These are phyloP conservation scores for Aspergillus taichungensis DNA, from an alignment of 495 filamentous ascomycete species.

Conservation along the genomic window DNA sequence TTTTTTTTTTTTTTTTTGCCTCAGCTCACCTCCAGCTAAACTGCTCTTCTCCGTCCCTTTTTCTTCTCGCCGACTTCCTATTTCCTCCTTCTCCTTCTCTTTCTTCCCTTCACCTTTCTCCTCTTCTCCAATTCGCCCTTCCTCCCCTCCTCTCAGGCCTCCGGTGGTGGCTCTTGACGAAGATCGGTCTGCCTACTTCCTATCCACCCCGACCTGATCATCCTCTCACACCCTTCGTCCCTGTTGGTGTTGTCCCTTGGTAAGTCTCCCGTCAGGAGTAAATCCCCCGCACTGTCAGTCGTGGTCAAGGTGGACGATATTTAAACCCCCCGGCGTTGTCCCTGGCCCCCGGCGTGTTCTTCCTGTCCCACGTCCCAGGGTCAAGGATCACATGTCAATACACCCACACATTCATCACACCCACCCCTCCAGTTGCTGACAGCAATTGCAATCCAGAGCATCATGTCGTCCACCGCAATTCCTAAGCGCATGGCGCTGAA, in stretches of 20 bases:
- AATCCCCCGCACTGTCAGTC: too few species aligned
- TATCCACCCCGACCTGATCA: too few species aligned
- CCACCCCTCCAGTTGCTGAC: not conserved
- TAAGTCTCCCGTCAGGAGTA: too few species aligned
- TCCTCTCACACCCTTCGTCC: too few species aligned
- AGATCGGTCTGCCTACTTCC: too few species aligned
- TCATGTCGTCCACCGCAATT: conserved; percentile 52
- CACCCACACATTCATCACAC: too few species aligned
- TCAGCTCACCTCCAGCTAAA: not conserved
- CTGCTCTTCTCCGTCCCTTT: not conserved
- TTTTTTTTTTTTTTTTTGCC: not conserved
- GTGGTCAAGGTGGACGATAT: too few species aligned
- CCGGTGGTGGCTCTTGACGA: conserved; percentile 3
- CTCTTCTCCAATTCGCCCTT: not conserved
- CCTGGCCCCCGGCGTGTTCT: too few species aligned
- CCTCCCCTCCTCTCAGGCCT: conserved; percentile 1
- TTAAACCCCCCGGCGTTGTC: too few species aligned
- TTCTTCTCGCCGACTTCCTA: conserved; percentile 1
- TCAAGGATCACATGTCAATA: too few species aligned
- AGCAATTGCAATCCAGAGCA: conserved; percentile 5
- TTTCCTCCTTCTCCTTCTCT: conserved; percentile 5
- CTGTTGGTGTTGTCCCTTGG: too few species aligned
- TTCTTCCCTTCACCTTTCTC: conserved; percentile 4
- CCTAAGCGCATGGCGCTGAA: conserved; percentile 46
- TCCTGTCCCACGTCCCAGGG: too few species aligned